phyloP scores from a whole-genome alignment of 305 asterid species.

The Fraxinus greggii region DNA sequence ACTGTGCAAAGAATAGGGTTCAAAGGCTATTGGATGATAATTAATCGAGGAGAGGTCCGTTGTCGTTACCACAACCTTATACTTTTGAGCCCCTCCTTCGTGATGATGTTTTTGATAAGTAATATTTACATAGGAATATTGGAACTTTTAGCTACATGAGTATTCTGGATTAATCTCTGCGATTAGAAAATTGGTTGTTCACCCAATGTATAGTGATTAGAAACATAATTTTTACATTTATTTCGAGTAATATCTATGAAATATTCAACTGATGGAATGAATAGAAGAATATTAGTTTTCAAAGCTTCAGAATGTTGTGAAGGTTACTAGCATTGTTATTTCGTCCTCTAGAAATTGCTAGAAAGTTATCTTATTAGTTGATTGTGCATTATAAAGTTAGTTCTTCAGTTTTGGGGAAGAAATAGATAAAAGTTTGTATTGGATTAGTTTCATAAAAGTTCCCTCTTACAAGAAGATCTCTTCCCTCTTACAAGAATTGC shows the following conservation, averaged over 20 bases:
- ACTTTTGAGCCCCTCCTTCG: conserved; percentile 48
- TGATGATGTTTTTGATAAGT: conserved; percentile 22
- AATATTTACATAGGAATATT: background rate
- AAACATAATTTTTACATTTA: background rate
- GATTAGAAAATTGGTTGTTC: conserved; percentile 1
- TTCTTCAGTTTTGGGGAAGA: background rate
- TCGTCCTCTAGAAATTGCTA: background rate
- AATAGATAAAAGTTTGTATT: background rate
- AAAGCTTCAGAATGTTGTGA: background rate
- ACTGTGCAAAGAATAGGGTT: conserved; percentile 77
- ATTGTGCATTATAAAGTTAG: background rate
- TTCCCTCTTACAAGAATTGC: too few relatives aligned
- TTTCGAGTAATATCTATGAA: background rate
- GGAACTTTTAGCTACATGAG: background rate
- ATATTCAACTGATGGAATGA: background rate
- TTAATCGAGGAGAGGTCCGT: conserved; percentile 88
- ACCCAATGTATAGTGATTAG: background rate
- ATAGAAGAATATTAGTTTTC: background rate
- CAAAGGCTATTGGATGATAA: conserved; percentile 86
- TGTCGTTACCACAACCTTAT: conserved; percentile 69
- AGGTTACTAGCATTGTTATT: background rate
- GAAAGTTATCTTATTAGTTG: background rate
- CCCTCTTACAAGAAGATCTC: too few relatives aligned
- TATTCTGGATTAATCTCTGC: background rate
- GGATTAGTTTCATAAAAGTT: conserved; percentile 14